phyloP scores from a whole-genome alignment of 495 filamentous ascomycete species.

The Hypoxylon crocopeplum region DNA sequence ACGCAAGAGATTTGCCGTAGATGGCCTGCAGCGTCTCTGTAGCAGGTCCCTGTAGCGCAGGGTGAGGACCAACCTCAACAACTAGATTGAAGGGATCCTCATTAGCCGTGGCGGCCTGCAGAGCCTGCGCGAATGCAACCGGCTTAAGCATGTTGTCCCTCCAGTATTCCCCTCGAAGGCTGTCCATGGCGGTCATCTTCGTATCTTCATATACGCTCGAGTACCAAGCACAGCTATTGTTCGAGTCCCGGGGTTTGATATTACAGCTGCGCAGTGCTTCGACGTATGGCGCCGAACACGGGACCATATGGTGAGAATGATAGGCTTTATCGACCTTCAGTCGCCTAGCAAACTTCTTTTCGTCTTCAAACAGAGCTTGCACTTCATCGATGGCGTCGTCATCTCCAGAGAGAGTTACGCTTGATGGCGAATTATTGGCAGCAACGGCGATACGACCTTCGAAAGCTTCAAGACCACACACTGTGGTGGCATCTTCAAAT shows the following conservation, averaged over 20 bases:
- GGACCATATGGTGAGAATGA: constrained; percentile 58
- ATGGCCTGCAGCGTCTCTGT: constrained; percentile 33
- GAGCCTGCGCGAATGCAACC: constrained; percentile 57
- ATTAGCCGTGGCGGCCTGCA: constrained; percentile 25
- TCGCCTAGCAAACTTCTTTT: constrained; percentile 49
- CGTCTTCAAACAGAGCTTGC: constrained; percentile 49
- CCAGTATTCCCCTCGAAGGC: constrained; percentile 48
- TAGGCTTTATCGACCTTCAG: constrained; percentile 61
- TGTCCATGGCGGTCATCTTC: constrained; percentile 4
- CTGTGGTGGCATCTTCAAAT: not conserved
- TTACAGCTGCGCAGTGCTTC: constrained; percentile 14
- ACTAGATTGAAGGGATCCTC: constrained; percentile 31
- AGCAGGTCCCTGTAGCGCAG: constrained; percentile 51
- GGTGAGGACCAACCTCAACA: constrained; percentile 61
- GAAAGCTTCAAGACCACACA: constrained; percentile 21
- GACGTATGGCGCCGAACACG: constrained; percentile 42
- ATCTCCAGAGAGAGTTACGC: constrained; percentile 56
- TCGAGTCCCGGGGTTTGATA: constrained; percentile 11
- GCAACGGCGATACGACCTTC: constrained; percentile 45
- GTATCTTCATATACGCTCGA: constrained; percentile 34
- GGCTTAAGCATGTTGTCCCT: constrained; percentile 51
- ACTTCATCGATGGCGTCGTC: constrained; percentile 39
- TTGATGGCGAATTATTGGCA: constrained; percentile 52
- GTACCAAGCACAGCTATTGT: constrained; percentile 33
- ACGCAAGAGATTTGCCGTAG: constrained; percentile 22